Percentiles rank a stretch among this genome's conserved stretches.
Conservation (phyloP, 192 early-diverging fungal genomes). For the Gamsiella multidivaricata region DNA sequence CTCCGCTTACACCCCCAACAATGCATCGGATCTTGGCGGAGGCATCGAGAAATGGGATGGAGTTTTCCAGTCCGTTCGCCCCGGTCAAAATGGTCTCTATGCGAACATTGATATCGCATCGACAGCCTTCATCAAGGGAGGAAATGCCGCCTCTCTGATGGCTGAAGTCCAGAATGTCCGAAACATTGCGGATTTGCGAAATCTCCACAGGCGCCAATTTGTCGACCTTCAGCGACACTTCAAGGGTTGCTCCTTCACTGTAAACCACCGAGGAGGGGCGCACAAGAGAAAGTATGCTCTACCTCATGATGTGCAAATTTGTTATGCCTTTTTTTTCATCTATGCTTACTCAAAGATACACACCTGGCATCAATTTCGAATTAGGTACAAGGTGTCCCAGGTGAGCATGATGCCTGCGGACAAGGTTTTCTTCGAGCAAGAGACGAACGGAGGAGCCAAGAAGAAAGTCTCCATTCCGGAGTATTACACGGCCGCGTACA, state of each 20-base stretch:
- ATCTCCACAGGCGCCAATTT: not conserved
- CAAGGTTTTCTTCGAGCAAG: conserved; percentile 74
- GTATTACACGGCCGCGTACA: conserved; percentile 83
- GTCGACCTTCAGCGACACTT: conserved; percentile 33
- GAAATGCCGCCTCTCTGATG: conserved; percentile 70
- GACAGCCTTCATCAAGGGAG: conserved; percentile 64
- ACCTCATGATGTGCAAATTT: not conserved
- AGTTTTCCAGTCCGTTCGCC: conserved; percentile 81
- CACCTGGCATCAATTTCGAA: not conserved
- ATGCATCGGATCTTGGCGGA: conserved; percentile 57
- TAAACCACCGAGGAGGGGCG: conserved; percentile 66
- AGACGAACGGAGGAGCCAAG: conserved; percentile 59
- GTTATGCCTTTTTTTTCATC: not conserved
- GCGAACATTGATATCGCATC: conserved; percentile 68
- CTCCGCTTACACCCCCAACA: conserved; percentile 25
- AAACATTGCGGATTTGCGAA: conserved; percentile 46
- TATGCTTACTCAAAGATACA: not conserved
- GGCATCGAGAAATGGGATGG: conserved; percentile 89
- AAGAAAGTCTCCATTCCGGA: conserved; percentile 63
- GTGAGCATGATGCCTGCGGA: conserved; percentile 69
- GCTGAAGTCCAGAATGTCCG: conserved; percentile 32
- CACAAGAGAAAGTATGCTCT: conserved; percentile 29
- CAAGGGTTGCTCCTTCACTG: conserved; percentile 56
- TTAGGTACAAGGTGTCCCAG: conserved; percentile 72
- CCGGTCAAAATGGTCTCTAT: conserved; percentile 66